phyloP scores from a whole-genome alignment of 352 stramenopile species.

The Phytophthora citricola region DNA sequence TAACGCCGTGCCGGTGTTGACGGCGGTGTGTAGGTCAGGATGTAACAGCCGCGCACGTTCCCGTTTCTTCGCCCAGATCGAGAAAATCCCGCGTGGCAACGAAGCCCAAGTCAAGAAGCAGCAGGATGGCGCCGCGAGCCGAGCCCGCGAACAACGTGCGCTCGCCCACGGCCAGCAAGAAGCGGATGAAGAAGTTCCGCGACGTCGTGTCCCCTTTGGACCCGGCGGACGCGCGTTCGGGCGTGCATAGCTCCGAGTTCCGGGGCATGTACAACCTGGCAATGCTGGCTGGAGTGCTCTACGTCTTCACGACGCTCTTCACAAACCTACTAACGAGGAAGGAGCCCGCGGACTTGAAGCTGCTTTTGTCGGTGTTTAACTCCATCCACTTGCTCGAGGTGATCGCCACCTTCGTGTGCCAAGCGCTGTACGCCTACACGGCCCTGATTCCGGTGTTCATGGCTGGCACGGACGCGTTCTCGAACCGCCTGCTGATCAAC shows the following conservation, averaged over 20 bases:
- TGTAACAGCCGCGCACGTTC: constrained; percentile 32
- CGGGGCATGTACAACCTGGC: constrained; percentile 81
- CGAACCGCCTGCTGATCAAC: constrained; percentile 61
- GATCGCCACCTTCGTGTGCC: constrained; percentile 67
- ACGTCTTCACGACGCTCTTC: constrained; percentile 67
- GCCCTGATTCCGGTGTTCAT: constrained; percentile 79
- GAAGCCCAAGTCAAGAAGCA: neutral
- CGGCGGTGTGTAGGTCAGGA: neutral
- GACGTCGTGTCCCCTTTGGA: constrained; percentile 71
- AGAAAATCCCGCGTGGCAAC: constrained; percentile 15
- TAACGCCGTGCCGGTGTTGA: neutral
- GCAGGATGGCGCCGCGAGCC: constrained; percentile 22
- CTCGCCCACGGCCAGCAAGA: constrained; percentile 32
- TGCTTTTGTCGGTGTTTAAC: constrained; percentile 77
- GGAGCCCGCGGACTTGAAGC: constrained; percentile 54
- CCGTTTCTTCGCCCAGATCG: constrained; percentile 20
- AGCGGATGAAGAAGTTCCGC: constrained; percentile 65
- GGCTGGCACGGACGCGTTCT: constrained; percentile 45
- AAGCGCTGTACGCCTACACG: constrained; percentile 76
- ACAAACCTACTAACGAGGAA: constrained; percentile 60
- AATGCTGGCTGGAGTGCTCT: constrained; percentile 67
- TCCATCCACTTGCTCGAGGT: constrained; percentile 78
- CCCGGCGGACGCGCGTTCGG: constrained; percentile 65
- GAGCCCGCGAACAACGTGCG: constrained; percentile 17
- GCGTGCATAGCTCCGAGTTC: constrained; percentile 82